A percentile compares a stretch with the other conserved stretches of the same genome.
phyloP scores from a whole-genome alignment of 208 protist species.

The Angomonas deanei region DNA sequence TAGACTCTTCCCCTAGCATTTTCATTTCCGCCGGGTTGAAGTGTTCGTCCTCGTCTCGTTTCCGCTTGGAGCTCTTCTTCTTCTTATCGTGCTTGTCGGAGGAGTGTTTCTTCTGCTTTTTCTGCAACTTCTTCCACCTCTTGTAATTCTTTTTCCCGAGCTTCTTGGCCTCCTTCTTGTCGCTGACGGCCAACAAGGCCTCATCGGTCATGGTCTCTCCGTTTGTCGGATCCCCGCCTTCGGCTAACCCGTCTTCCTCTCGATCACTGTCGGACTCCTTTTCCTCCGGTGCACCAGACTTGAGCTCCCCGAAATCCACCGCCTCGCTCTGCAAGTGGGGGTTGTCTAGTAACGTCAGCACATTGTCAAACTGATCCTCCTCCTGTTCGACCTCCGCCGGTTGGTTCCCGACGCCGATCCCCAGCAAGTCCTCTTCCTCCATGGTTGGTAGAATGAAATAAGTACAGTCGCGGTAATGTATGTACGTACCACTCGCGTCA shows the following conservation, averaged over 20 bases:
- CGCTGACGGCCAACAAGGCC: slow-evolving; percentile 26
- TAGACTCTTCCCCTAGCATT: background rate
- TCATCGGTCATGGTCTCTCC: slow-evolving; percentile 22
- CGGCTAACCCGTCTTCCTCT: background rate
- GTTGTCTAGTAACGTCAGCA: background rate
- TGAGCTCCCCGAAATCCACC: background rate
- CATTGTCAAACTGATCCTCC: background rate
- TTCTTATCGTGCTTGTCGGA: slow-evolving; percentile 13
- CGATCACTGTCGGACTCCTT: background rate
- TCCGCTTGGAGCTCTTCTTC: slow-evolving; percentile 18
- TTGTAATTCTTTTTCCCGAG: slow-evolving; percentile 50
- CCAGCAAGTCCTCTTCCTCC: slow-evolving; percentile 32
- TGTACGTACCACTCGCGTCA: background rate
- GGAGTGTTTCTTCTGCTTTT: slow-evolving; percentile 17
- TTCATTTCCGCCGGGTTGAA: background rate
- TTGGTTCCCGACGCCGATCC: too few relatives aligned
- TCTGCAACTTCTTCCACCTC: slow-evolving; percentile 69
- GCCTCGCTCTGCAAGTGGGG: background rate
- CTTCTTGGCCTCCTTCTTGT: slow-evolving; percentile 55
- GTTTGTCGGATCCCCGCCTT: background rate
- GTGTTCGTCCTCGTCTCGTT: slow-evolving; percentile 8
- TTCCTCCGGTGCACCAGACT: too few relatives aligned
- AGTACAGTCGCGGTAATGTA: background rate
- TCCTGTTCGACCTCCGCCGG: too few relatives aligned
- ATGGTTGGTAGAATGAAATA: slow-evolving; percentile 5